Evolutionary conservation across 208 protist genomes (phyloP).

Genomic region (Wallacemonas sp.): DNA sequence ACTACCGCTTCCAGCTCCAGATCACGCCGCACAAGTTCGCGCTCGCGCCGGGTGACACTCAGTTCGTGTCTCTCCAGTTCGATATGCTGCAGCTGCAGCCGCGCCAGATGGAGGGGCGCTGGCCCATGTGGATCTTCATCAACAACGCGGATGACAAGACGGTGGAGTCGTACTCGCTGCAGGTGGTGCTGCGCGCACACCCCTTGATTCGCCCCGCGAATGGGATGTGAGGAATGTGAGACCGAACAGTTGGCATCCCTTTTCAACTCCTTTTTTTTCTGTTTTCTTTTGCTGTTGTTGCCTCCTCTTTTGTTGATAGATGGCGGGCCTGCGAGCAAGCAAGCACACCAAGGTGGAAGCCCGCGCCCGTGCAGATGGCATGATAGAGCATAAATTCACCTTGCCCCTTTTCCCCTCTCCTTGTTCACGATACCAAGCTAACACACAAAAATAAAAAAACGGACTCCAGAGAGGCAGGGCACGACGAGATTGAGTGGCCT

Average conservation of each 20-base stretch:
- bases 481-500: too few relatives aligned
- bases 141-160: conserved; percentile 86
- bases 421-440: too few relatives aligned
- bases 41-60: conserved; percentile 72
- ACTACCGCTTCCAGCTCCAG: conserved; percentile 84
- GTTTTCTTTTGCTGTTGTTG: not conserved
- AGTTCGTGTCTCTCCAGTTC: conserved; percentile 75
- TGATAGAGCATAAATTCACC: too few relatives aligned
- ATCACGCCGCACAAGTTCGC: conserved; percentile 69
- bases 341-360: too few relatives aligned
- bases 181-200: conserved; percentile 78
- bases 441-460: too few relatives aligned
- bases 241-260: too few relatives aligned
- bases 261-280: conserved; percentile 6
- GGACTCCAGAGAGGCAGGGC: too few relatives aligned
- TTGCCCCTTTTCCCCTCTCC: too few relatives aligned
- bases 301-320: too few relatives aligned
- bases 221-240: not conserved
- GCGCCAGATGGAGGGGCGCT: conserved; percentile 79
- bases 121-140: conserved; percentile 92
- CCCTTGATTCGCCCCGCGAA: conserved; percentile 31
- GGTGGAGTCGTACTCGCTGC: conserved; percentile 82
- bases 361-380: too few relatives aligned
- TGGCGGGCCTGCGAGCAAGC: too few relatives aligned
- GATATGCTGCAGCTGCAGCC: conserved; percentile 74